These are phyloP conservation scores for Astrocystis sublimbata DNA, from an alignment of 495 filamentous ascomycete genomes.

Conservation along the genomic window DNA sequence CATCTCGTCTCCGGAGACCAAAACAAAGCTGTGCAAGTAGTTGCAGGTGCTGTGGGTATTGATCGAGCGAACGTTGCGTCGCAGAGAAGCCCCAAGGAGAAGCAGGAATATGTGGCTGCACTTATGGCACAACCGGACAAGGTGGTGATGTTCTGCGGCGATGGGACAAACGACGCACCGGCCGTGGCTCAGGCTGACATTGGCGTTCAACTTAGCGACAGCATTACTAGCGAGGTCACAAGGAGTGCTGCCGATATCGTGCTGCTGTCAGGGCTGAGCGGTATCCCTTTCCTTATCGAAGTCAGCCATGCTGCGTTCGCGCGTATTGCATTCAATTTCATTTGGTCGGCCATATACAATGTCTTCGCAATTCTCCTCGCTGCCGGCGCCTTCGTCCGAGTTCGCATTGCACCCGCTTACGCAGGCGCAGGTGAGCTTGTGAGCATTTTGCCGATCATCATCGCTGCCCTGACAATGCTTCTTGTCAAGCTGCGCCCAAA, in stretches of 20 bases:
- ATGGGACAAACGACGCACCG: conserved; percentile 79
- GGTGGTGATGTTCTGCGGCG: conserved; percentile 68
- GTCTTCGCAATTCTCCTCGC: conserved; percentile 68
- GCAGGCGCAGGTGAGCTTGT: conserved; percentile 77
- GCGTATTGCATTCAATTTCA: conserved; percentile 70
- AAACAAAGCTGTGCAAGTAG: conserved; percentile 53
- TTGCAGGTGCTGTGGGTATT: conserved; percentile 59
- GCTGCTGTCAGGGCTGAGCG: conserved; percentile 59
- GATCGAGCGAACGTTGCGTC: conserved; percentile 46
- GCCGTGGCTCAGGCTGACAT: conserved; percentile 73
- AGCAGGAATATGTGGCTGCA: conserved; percentile 59
- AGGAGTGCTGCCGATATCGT: conserved; percentile 69
- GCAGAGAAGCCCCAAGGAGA: conserved; percentile 61
- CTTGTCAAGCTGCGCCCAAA: conserved; percentile 25
- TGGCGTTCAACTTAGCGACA: conserved; percentile 63
- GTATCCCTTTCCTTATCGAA: conserved; percentile 61
- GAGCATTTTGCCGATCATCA: conserved; percentile 74
- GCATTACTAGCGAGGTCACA: conserved; percentile 59
- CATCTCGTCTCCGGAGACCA: conserved; percentile 74
- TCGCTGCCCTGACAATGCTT: conserved; percentile 47
- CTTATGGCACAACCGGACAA: conserved; percentile 30
- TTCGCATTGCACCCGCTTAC: conserved; percentile 69
- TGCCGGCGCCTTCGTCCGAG: conserved; percentile 62
- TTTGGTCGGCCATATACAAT: conserved; percentile 75
- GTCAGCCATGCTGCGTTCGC: conserved; percentile 55